Evolutionary conservation across 1,284 basidiomycete genomes (phyloP), one percentile per base, ranked within the genome.

Genomic region (Caloboletus inedulis): DNA sequence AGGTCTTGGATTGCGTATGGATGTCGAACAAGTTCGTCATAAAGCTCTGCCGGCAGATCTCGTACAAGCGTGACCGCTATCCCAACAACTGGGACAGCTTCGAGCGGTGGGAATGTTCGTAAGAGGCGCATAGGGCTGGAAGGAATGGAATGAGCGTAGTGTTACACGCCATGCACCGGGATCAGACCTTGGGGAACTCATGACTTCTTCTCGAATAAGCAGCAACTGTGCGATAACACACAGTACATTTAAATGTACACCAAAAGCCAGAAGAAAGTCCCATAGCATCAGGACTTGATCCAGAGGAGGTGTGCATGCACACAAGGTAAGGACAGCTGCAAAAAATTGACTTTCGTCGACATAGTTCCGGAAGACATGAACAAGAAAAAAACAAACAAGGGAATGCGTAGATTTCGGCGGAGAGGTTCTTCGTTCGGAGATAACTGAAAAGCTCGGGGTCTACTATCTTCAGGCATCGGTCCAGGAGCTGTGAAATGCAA

Each of bases 351-450:
- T 8, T 25, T 34, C 27, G 29, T 52, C 30, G 9, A 49, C 23
- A 45, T 56, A 30, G 52, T 36, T 47, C 47, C 19, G 25, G 21
- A 47, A 46, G 37, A 43, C 14, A 46, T 25, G 2, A 48, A 25
- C 35, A 49, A 29, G 21, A 21, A 18, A 23, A 44, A 34, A 31
- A 77, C 89, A 53, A 62, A 94, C 94, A 97, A 43, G 96, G 92
- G 64, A 99, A 98, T 1, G 95, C 96, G 69, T 98, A 98, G 33
- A 99, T 84, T 68, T 98, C 94, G 6, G 96, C 96, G n/a, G 87
- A 89, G n/a, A 99, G 81, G 58, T 95, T 95, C 68, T 95, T 96
- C 35, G 86, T 87, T 31, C 89, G 82, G 36, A 99, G 75, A 70
- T 94, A 80, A 13, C 77, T 76, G 65, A 82, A 96, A 16, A 99